A percentile compares a stretch with the other conserved stretches of the same genome.
phyloP scores from a whole-genome alignment of 2,329 filamentous ascomycete genomes.

The Berkeleyomyces rouxiae region DNA sequence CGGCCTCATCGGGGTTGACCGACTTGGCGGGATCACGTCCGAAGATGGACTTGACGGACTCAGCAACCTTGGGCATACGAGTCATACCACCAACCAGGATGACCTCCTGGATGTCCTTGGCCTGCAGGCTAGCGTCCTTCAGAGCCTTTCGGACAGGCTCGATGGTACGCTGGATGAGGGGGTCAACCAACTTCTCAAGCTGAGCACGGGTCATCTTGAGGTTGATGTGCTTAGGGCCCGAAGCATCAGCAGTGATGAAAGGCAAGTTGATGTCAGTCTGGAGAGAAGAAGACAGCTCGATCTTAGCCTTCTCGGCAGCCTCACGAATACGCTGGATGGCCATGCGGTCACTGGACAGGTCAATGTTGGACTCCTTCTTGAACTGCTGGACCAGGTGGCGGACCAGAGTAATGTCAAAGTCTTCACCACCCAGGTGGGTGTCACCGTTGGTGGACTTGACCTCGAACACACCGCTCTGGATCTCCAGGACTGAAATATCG shows the following conservation, averaged over 20 bases:
- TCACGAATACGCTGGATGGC: slow-evolving; percentile 98
- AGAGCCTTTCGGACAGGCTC: slow-evolving; percentile 92
- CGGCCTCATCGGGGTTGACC: slow-evolving; percentile 95
- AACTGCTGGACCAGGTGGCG: slow-evolving; percentile 87
- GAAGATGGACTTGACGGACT: slow-evolving; percentile 94
- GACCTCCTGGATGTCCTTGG: slow-evolving; percentile 93
- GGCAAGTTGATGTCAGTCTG: slow-evolving; percentile 97
- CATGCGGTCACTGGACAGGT: slow-evolving; percentile 86
- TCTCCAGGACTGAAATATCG: slow-evolving; percentile 95
- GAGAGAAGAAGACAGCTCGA: slow-evolving; percentile 85
- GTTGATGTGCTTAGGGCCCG: slow-evolving; percentile 97
- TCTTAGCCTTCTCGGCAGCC: slow-evolving; percentile 98
- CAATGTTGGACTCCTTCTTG: slow-evolving; percentile 88
- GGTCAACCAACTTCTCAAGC: slow-evolving; percentile 84
- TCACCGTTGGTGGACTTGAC: slow-evolving; percentile 99
- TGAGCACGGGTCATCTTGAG: slow-evolving; percentile 81
- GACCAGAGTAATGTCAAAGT: slow-evolving; percentile 91
- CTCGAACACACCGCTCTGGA: slow-evolving; percentile 95
- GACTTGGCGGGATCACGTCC: slow-evolving; percentile 94
- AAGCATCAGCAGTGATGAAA: slow-evolving; percentile 93
- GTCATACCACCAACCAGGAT: slow-evolving; percentile 99
- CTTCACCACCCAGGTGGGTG: slow-evolving; percentile 93
- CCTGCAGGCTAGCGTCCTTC: slow-evolving; percentile 81
- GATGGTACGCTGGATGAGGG: slow-evolving; percentile 69
- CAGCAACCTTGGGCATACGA: slow-evolving; percentile 94